phyloP scores from a whole-genome alignment of 768 basidiomycete genomes.

The Termitomyces eurrhizus region DNA sequence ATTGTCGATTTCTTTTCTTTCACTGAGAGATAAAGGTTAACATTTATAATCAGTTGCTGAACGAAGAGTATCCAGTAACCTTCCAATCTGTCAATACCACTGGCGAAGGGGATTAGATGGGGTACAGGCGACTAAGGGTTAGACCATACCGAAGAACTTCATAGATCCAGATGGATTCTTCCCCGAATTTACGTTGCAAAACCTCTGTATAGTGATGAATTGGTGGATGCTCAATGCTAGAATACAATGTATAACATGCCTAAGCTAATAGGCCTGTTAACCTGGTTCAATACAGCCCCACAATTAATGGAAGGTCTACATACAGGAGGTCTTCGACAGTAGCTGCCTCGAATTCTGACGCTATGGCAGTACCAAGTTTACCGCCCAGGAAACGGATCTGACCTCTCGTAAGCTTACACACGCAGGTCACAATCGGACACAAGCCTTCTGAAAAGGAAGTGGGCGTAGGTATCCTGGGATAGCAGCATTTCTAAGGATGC shows the following conservation, averaged over 20 bases:
- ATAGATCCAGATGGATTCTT: constrained; percentile 86
- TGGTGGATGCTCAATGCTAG: not conserved
- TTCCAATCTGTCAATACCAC: constrained; percentile 87
- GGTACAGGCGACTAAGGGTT: not conserved
- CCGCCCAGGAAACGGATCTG: constrained; percentile 95
- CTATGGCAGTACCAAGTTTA: constrained; percentile 86
- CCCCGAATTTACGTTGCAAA: constrained; percentile 78
- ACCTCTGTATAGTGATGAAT: constrained; percentile 46
- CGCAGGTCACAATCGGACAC: not conserved
- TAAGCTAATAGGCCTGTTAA: constrained; percentile 47
- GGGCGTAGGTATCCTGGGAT: constrained; percentile 84
- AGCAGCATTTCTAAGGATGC: constrained; percentile 75
- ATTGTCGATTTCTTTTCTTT: constrained; percentile 80
- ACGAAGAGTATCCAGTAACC: constrained; percentile 39
- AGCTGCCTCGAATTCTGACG: constrained; percentile 82
- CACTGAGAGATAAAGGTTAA: constrained; percentile 43
- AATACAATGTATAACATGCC: constrained; percentile 33
- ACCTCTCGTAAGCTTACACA: not conserved
- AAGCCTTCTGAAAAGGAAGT: constrained; percentile 83
- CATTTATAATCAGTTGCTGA: not conserved
- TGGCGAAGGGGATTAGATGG: constrained; percentile 22
- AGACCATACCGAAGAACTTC: constrained; percentile 74
- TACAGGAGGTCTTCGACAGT: constrained; percentile 90
- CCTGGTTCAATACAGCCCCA: not conserved
- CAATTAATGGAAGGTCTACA: constrained; percentile 24